phyloP scores from a whole-genome alignment of 768 basidiomycete genomes.

The Lactarius indigo region DNA sequence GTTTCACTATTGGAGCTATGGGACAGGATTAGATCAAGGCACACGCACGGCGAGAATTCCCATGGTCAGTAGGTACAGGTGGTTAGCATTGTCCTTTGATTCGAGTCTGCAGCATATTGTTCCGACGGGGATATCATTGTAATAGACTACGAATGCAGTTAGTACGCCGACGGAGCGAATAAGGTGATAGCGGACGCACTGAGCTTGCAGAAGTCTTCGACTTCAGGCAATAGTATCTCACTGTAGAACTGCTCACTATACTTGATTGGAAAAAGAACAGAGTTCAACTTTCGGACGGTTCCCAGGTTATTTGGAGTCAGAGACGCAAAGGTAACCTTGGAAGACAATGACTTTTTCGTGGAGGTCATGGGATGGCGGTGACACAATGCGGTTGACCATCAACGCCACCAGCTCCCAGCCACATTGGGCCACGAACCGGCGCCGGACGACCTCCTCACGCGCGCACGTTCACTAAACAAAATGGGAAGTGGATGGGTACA shows the following conservation, averaged over 20 bases:
- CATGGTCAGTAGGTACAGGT: constrained; percentile 88
- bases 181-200: constrained; percentile 47
- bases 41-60: constrained; percentile 77
- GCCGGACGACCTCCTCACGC: background rate
- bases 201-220: constrained; percentile 85
- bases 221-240: constrained; percentile 70
- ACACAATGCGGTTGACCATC: constrained; percentile 21
- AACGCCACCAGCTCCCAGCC: constrained; percentile 18
- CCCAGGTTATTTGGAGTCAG: constrained; percentile 82
- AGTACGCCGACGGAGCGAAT: background rate
- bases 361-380: constrained; percentile 33
- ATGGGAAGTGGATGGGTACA: background rate
- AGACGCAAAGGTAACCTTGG: constrained; percentile 66
- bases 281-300: constrained; percentile 58
- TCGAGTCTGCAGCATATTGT: constrained; percentile 85
- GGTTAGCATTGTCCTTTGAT: constrained; percentile 50
- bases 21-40: background rate
- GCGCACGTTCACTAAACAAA: background rate
- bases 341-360: constrained; percentile 30
- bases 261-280: constrained; percentile 84
- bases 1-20: background rate
- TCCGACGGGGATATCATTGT: constrained; percentile 89
- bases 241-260: constrained; percentile 88
- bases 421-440: constrained; percentile 1
- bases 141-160: constrained; percentile 60